Percentiles rank a stretch among this genome's conserved stretches.
phyloP scores from a whole-genome alignment of 768 basidiomycete genomes.

The Pleurotus giganteus region DNA sequence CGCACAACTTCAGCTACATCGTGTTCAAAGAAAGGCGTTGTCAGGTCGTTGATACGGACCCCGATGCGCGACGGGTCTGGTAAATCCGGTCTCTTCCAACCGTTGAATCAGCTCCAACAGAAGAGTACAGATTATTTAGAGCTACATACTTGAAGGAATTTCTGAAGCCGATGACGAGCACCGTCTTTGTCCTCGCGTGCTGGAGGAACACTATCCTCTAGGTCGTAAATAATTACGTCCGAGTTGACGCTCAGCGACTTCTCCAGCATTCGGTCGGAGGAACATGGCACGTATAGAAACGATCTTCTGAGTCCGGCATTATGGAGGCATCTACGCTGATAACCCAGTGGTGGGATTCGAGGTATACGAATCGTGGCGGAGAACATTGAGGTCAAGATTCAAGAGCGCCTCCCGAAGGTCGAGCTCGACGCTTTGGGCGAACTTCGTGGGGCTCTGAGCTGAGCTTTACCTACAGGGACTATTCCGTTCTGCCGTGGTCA shows the following conservation, averaged over 20 bases:
- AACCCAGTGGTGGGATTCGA: background rate
- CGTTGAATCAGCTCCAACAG: background rate
- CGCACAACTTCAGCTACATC: conserved; percentile 63
- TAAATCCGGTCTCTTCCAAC: conserved; percentile 27
- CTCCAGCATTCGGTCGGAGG: conserved; percentile 76
- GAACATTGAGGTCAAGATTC: background rate
- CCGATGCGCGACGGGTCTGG: conserved; percentile 54
- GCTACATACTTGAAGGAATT: conserved; percentile 53
- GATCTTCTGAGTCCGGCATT: conserved; percentile 36
- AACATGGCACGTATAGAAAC: conserved; percentile 79
- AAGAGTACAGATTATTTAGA: background rate
- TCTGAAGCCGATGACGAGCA: conserved; percentile 52
- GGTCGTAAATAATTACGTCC: conserved; percentile 83
- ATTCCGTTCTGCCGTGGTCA: no score
- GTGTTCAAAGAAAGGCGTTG: conserved; percentile 61
- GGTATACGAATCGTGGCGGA: background rate
- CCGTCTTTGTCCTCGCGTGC: conserved; percentile 56
- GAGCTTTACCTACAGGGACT: no score
- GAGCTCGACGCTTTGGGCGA: no score
- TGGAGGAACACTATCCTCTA: conserved; percentile 84
- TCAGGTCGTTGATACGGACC: conserved; percentile 67
- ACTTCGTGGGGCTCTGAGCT: no score
- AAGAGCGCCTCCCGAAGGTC: background rate
- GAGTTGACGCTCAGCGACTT: conserved; percentile 66
- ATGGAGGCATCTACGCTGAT: background rate